These are phyloP conservation scores for Colletotrichum lupini DNA, from an alignment of 2,329 filamentous ascomycete genomes.

Conservation along the genomic window DNA sequence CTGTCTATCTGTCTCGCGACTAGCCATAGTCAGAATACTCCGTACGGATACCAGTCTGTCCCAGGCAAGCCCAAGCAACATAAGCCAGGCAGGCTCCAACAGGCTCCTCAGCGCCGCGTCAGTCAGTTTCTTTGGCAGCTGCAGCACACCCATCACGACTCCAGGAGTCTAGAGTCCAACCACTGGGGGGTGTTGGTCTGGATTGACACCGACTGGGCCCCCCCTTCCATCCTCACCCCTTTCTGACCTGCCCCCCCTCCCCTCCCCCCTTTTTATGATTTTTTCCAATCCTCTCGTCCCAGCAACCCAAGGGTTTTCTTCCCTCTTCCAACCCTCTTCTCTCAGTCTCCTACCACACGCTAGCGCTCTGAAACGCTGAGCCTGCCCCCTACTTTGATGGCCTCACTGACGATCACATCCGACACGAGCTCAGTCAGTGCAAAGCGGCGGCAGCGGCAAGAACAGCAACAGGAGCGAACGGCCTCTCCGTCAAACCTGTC, in stretches of 20 bases:
- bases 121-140: constrained; percentile 26
- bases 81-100: not conserved
- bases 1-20: too few relatives aligned
- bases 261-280: constrained; percentile 14
- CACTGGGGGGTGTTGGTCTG: constrained; percentile 23
- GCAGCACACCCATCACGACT: constrained; percentile 11
- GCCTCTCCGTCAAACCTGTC: constrained; percentile 32
- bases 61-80: not conserved
- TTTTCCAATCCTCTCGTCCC: constrained; percentile 20
- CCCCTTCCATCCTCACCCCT: constrained; percentile 7
- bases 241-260: not conserved
- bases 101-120: constrained; percentile 4
- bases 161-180: not conserved
- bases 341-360: constrained; percentile 28
- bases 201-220: constrained; percentile 10
- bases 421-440: constrained; percentile 27
- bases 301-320: constrained; percentile 5
- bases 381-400: constrained; percentile 35
- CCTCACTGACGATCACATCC: constrained; percentile 32
- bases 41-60: not conserved
- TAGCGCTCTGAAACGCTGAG: constrained; percentile 38
- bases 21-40: too few relatives aligned
- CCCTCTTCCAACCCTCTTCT: constrained; percentile 15
- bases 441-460: constrained; percentile 5
- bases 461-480: constrained; percentile 5